Evolutionary conservation across 164 flowering plant genomes (phyloP), one percentile per base, ranked within the genome.

Genomic region (Vitis labrusca): DNA sequence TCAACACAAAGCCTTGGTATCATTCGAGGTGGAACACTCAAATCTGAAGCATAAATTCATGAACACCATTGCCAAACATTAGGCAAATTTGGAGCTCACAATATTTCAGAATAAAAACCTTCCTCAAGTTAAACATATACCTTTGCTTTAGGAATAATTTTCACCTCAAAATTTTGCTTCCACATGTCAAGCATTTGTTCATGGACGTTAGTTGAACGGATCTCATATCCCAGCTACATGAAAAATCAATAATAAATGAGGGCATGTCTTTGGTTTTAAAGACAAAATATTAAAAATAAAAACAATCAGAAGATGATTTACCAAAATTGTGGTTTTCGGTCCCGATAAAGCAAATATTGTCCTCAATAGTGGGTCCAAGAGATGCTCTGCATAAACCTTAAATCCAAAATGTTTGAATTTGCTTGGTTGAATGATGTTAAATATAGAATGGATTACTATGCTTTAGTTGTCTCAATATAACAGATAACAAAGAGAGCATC

Each of bases 321-420:
- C 99, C 92, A 94, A 27, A 66, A 94, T 77, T 61, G 86, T 83
- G 55, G 99, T 89, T 82, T 82, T 91, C 8, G 99, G 97, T 61
- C 99, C 99, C 29, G 99, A 91, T 71, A 94, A 71, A 51, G 91
- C 82, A 71, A 77, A 70, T 56, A 94, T 87, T 60, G 99, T 94
- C 78, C 78, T 83, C 85, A 87, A 65, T 23, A 94, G 85, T 64
- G 99, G 97, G 65, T 91, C 95, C 81, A 94, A 77, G 69, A 94
- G 97, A 84, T 92, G 92, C 84, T 94, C 97, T 49, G 93, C 82
- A 71, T 94, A 94, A 75, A 94, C 97, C 99, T 94, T 59, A 60
- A 71, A 73, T 12, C 63, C 51, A 74, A 65, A 3, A 27, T 62
- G 32, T 58, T 10, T 16, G 69, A 71, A 30, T 61, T 54, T 32